Evolutionary conservation across 2,329 filamentous ascomycete species (phyloP), one percentile per base, ranked within the genome.

Genomic region (Didymosphaeria variabile): DNA sequence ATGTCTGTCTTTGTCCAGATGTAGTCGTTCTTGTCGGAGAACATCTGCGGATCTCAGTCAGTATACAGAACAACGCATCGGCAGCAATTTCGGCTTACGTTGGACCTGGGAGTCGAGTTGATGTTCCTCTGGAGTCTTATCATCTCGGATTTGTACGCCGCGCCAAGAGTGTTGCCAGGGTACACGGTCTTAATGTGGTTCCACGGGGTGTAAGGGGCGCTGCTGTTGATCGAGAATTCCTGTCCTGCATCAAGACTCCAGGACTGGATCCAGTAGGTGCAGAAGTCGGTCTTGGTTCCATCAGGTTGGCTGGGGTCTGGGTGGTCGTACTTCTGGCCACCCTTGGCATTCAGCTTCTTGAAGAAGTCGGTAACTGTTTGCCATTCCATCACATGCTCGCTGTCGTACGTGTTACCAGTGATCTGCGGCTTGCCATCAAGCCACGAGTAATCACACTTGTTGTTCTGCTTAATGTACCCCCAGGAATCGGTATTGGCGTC

Each of bases 351-450:
- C 44, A 55, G 9, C 31, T 55, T 46, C 13, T 13, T 19, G 34
- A 61, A 58, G 59, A 62, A 62, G 17, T 62, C 55, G 23, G 51
- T 58, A 12, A 62, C 59, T 19, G 50, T 54, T 45, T 62, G 59
- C 59, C 59, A 62, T 44, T 62, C 59, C 31, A 62, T 44, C 3
- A 62, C 55, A 23, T 58, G 59, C 38, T 62, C 59, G 59, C 50
- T 58, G 19, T 62, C 50, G 32, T 62, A 62, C 12, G 55, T 38
- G 13, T 46, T 51, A 10, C 49, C 44, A 7, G 21, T 9, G 21
- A 46, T 53, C 42, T 54, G 53, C 5, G 23, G 15, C 17, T 36
- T 58, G 1, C 56, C 56, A 17, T 49, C 47, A 7, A 42, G 56
- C 56, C 56, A 58, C 1, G 31, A 17, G 19, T 58, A 58, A 21